Percentiles rank a stretch among this genome's conserved stretches.
These are phyloP conservation scores for Lactifluus hygrophoroides DNA, from an alignment of 768 basidiomycete genomes.

Conservation along the genomic window DNA sequence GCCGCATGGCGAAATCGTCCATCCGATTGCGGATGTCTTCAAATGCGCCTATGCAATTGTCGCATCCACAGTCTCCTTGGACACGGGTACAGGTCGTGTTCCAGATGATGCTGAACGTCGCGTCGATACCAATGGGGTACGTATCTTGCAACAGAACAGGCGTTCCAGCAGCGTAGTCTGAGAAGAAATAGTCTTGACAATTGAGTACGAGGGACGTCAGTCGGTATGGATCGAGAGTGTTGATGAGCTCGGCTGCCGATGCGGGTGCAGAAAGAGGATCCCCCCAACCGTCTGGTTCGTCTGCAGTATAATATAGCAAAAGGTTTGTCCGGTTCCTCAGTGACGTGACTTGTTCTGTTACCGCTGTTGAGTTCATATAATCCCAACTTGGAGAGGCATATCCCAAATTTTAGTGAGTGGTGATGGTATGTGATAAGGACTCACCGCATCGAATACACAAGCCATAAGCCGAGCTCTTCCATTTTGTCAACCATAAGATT, in stretches of 20 bases:
- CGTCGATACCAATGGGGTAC: slow-evolving; percentile 49
- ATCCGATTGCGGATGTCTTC: slow-evolving; percentile 61
- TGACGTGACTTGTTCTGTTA: slow-evolving; percentile 58
- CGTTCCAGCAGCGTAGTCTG: slow-evolving; percentile 48
- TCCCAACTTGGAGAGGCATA: slow-evolving; percentile 33
- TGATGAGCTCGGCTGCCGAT: slow-evolving; percentile 38
- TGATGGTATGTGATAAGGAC: not conserved
- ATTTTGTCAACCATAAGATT: slow-evolving; percentile 56
- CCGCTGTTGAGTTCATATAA: slow-evolving; percentile 55
- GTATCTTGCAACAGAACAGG: slow-evolving; percentile 68
- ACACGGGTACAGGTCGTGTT: slow-evolving; percentile 51
- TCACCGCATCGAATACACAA: slow-evolving; percentile 81
- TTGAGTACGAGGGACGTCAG: slow-evolving; percentile 49
- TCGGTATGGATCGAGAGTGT: slow-evolving; percentile 47
- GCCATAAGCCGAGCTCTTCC: slow-evolving; percentile 59
- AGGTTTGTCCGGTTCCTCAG: slow-evolving; percentile 63
- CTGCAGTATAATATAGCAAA: slow-evolving; percentile 64
- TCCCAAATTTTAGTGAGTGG: too few relatives aligned
- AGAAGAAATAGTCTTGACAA: slow-evolving; percentile 55
- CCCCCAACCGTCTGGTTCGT: slow-evolving; percentile 65
- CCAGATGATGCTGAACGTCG: slow-evolving; percentile 54
- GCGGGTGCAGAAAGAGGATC: slow-evolving; percentile 54
- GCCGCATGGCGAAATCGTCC: slow-evolving; percentile 52
- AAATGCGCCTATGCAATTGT: slow-evolving; percentile 58
- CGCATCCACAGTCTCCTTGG: slow-evolving; percentile 70